A percentile compares a stretch with the other conserved stretches of the same genome.
Conservation (phyloP, 108 stramenopile genomes). For the Stephanodiscus minutulus region DNA sequence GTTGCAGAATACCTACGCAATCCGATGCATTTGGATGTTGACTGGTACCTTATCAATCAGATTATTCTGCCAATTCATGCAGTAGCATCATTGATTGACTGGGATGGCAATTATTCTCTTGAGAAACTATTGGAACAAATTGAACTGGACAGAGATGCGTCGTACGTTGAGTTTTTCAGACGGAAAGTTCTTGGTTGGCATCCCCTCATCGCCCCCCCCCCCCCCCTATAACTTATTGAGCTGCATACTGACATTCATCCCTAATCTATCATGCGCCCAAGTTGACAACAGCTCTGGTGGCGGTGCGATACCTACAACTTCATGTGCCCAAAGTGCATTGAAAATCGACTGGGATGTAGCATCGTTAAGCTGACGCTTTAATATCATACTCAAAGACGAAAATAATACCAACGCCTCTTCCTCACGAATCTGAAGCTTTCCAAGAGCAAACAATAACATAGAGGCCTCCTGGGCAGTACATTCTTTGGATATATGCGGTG, state of each 20-base stretch:
- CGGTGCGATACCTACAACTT: constrained; percentile 41
- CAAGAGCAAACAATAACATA: constrained; percentile 61
- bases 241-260: constrained; percentile 7
- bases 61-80: constrained; percentile 17
- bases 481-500: constrained; percentile 7
- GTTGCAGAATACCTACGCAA: constrained; percentile 2
- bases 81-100: constrained; percentile 30
- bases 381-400: constrained; percentile 35
- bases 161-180: neutral
- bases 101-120: constrained; percentile 17
- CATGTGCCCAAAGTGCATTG: constrained; percentile 72
- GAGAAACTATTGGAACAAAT: constrained; percentile 13
- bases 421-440: constrained; percentile 55
- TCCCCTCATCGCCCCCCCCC: neutral
- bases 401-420: constrained; percentile 57
- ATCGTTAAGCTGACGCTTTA: constrained; percentile 52
- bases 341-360: constrained; percentile 68
- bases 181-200: neutral
- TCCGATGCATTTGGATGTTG: constrained; percentile 8
- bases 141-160: constrained; percentile 8
- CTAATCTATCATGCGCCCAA: constrained; percentile 55
- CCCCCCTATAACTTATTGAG: neutral
- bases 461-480: constrained; percentile 62
- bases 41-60: constrained; percentile 27
- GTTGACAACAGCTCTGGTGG: constrained; percentile 56